Evolutionary conservation across 495 filamentous ascomycete genomes (phyloP).

Genomic region (Xylaria scruposa): DNA sequence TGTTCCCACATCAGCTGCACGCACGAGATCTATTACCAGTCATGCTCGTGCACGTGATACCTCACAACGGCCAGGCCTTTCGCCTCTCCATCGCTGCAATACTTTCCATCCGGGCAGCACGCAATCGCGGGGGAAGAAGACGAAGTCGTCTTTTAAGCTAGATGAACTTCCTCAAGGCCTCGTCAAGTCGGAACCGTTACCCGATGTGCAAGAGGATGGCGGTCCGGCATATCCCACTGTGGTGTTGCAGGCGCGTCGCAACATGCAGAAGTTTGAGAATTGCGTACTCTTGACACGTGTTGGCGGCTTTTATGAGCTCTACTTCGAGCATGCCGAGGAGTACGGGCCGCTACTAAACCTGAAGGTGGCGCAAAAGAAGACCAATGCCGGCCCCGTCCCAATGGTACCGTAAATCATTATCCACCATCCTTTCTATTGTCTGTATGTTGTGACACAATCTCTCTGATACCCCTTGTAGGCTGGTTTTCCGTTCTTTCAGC

Average conservation of each 20-base stretch:
- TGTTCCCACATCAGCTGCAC: not conserved
- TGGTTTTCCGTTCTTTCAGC: constrained; percentile 90
- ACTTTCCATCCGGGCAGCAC: not conserved
- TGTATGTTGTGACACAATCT: constrained; percentile 22
- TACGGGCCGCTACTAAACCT: constrained; percentile 84
- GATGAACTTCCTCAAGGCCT: constrained; percentile 71
- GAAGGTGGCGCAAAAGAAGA: constrained; percentile 84
- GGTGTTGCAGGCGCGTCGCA: constrained; percentile 84
- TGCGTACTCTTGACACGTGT: constrained; percentile 90
- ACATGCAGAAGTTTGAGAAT: constrained; percentile 88
- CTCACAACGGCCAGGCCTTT: not conserved
- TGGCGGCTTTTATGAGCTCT: constrained; percentile 95
- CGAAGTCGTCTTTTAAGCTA: constrained; percentile 61
- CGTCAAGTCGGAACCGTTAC: constrained; percentile 40
- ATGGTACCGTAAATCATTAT: constrained; percentile 64
- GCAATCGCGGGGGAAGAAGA: constrained; percentile 43
- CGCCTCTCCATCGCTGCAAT: not conserved
- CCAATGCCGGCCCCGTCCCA: constrained; percentile 72
- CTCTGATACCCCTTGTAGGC: constrained; percentile 56
- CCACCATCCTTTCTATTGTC: not conserved
- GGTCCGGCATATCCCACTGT: constrained; percentile 81
- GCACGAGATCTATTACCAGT: constrained; percentile 8
- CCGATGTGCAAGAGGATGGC: constrained; percentile 50
- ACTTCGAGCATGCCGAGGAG: constrained; percentile 92
- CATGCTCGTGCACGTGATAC: constrained; percentile 19